These are phyloP conservation scores for Papiliotrema laurentii DNA, from an alignment of 1,284 basidiomycete genomes.

Conservation along the genomic window DNA sequence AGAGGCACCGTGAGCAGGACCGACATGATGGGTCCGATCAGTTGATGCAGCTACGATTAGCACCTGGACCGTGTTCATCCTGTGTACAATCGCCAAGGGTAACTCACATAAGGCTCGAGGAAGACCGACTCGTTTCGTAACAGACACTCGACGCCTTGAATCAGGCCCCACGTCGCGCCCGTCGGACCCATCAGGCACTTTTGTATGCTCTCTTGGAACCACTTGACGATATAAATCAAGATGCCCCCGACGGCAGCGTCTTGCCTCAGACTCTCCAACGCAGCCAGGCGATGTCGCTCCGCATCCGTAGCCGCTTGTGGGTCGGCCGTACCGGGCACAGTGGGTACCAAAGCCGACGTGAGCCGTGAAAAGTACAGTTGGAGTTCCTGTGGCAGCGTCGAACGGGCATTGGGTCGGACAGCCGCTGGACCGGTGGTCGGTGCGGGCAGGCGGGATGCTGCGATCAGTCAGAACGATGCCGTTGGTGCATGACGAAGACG, in stretches of 20 bases:
- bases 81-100: background rate
- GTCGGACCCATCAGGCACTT: conserved; percentile 50
- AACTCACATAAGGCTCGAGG: conserved; percentile 86
- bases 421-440: conserved; percentile 39
- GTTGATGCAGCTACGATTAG: conserved; percentile 74
- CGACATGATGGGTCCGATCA: conserved; percentile 87
- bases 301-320: conserved; percentile 28
- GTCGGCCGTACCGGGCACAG: conserved; percentile 21
- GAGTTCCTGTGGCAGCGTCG: conserved; percentile 87
- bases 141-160: conserved; percentile 76
- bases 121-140: conserved; percentile 84
- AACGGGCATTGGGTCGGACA: conserved; percentile 60
- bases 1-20: conserved; percentile 81
- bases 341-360: conserved; percentile 75
- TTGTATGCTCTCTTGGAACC: conserved; percentile 87
- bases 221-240: conserved; percentile 91
- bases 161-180: conserved; percentile 70
- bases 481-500: background rate
- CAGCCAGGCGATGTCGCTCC: conserved; percentile 68
- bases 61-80: background rate
- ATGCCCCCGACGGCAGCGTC: conserved; percentile 92
- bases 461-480: background rate
- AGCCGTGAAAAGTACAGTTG: conserved; percentile 93
- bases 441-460: conserved; percentile 26
- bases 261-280: conserved; percentile 77